Conservation (phyloP, 345 rosid genomes). For the Eucalyptus guilfoylei region DNA sequence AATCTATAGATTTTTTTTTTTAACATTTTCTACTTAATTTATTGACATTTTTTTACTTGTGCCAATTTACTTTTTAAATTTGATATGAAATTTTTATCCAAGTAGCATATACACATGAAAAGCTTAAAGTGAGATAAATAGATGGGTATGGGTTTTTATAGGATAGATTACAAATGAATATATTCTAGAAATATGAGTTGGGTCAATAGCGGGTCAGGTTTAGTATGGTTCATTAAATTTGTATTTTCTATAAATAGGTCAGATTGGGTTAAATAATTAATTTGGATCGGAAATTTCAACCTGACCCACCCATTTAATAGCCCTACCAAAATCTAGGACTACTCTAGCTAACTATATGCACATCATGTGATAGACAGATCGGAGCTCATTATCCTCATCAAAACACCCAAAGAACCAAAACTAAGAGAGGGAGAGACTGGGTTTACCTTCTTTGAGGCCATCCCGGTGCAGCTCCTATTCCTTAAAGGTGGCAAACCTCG, state of each 20-base stretch:
- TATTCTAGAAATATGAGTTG: not conserved
- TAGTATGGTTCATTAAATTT: not conserved
- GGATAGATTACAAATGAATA: not conserved
- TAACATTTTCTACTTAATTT: not conserved
- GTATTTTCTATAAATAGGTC: accelerated
- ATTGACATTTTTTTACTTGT: not conserved
- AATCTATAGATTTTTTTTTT: not conserved
- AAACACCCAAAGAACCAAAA: too few relatives aligned
- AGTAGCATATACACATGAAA: not conserved
- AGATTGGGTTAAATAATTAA: too few relatives aligned
- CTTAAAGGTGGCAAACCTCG: too few relatives aligned
- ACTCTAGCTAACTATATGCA: too few relatives aligned
- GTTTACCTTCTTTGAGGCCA: too few relatives aligned
- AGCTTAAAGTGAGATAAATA: not conserved
- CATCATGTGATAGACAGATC: too few relatives aligned
- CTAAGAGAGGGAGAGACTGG: not conserved
- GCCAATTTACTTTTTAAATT: not conserved
- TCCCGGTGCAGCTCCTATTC: too few relatives aligned
- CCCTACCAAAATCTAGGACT: too few relatives aligned
- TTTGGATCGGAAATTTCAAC: accelerated
- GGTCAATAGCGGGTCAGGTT: accelerated
- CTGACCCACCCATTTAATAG: too few relatives aligned
- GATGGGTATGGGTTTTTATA: not conserved
- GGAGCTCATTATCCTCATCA: too few relatives aligned
- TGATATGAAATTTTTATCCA: not conserved